Evolutionary conservation across 192 early-diverging fungal genomes (phyloP), one percentile per base, ranked within the genome.

Genomic region (Backusella morwellensis): DNA sequence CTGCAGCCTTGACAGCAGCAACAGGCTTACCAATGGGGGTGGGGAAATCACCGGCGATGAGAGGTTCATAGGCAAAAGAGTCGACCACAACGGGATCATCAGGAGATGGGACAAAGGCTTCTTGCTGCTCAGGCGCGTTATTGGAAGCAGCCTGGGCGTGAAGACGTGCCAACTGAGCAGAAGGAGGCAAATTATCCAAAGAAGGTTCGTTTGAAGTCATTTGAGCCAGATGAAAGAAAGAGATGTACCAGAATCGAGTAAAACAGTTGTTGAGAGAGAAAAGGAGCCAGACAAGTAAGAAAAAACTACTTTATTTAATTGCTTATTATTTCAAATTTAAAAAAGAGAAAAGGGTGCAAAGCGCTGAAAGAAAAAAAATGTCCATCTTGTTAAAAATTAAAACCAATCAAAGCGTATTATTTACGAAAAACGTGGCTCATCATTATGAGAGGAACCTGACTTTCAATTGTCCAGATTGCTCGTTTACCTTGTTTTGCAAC

Each of bases 131-230:
- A 52, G 50, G 26, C 15, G 77, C 34, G 32, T 70, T 47, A 34
- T 52, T 23, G 5, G 35, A 54, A 34, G 75, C 80, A 66, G 80
- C 75, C 44, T 84, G 78, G 41, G 82, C 82, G 50, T 84, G 82
- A 34, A 80, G 50, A 44, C 67, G 73, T 17, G 82, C 82, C 26
- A 84, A 66, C 52, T 84, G 76, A 47, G 77, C 82, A 72, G 82
- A 84, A 69, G 78, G 78, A 34, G 82, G 74, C 38, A 83, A 70
- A 34, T 50, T 36, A 50, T 75, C 47, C 35, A 70, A 77, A 32
- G 66, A 35, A 19, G 68, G 19, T 19, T 70, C 63, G 68, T 77
- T 42, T 68, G 70, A 77, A 29, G 47, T 71, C 63, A 52, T 74
- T 73, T 71, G 34, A 77, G 75, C 56, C 56, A 63, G 56, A 63